Evolutionary conservation across 805 yeast species (phyloP).

Genomic region (Yamadazyma tumulicola): DNA sequence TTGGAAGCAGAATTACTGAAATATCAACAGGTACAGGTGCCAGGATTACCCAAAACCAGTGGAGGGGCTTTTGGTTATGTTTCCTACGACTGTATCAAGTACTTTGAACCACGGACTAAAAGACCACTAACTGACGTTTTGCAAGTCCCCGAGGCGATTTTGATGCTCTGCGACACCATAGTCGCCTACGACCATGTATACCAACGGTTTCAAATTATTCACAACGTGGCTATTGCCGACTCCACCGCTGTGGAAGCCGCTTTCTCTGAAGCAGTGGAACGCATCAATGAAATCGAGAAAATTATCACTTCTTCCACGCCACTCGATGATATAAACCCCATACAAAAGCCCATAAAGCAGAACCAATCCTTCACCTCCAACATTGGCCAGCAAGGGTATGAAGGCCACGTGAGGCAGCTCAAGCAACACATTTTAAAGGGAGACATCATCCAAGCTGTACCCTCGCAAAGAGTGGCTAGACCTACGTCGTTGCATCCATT

Average conservation of each 20-base stretch:
- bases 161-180: slow-evolving; percentile 88
- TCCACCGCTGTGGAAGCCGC: slow-evolving; percentile 35
- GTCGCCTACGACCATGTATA: slow-evolving; percentile 93
- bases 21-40: slow-evolving; percentile 68
- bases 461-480: slow-evolving; percentile 94
- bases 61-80: slow-evolving; percentile 98
- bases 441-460: slow-evolving; percentile 96
- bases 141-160: slow-evolving; percentile 83
- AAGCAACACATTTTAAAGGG: slow-evolving; percentile 84
- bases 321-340: slow-evolving; percentile 54
- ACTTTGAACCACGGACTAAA: slow-evolving; percentile 90
- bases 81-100: slow-evolving; percentile 93
- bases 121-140: slow-evolving; percentile 74
- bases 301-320: slow-evolving; percentile 45
- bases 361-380: slow-evolving; percentile 78
- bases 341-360: slow-evolving; percentile 67
- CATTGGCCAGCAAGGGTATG: slow-evolving; percentile 92
- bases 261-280: slow-evolving; percentile 50
- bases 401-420: slow-evolving; percentile 68
- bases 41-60: slow-evolving; percentile 77
- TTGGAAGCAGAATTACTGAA: slow-evolving; percentile 71
- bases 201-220: slow-evolving; percentile 87
- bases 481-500: slow-evolving; percentile 96
- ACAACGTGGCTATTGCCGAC: slow-evolving; percentile 57
- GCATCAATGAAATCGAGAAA: slow-evolving; percentile 54